A percentile compares a stretch with the other conserved stretches of the same genome.
These are phyloP conservation scores for Xylaria digitata DNA, from an alignment of 2,329 filamentous ascomycete genomes.

Conservation along the genomic window DNA sequence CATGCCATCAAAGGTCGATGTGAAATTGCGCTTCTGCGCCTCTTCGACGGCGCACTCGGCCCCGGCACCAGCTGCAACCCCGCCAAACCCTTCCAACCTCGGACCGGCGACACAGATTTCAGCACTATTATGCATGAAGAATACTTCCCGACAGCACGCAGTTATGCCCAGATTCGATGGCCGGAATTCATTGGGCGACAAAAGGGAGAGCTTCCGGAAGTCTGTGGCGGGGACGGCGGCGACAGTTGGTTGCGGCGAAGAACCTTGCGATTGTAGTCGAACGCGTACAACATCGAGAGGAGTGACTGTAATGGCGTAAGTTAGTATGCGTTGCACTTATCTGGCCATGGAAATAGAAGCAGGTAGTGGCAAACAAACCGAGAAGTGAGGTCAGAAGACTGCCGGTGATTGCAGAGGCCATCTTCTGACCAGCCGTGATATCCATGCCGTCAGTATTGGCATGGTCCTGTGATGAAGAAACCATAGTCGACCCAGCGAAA, in stretches of 20 bases:
- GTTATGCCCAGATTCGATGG: slow-evolving; percentile 87
- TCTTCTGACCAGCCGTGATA: slow-evolving; percentile 87
- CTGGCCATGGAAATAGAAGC: neutral
- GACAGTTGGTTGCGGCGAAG: slow-evolving; percentile 57
- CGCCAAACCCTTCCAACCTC: slow-evolving; percentile 60
- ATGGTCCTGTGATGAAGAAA: slow-evolving; percentile 50
- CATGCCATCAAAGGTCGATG: slow-evolving; percentile 89
- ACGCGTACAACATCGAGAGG: slow-evolving; percentile 97
- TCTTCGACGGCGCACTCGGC: slow-evolving; percentile 89
- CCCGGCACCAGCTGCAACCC: slow-evolving; percentile 61
- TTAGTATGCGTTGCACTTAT: slow-evolving; percentile 32
- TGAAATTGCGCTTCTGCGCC: slow-evolving; percentile 83
- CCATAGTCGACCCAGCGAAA: slow-evolving; percentile 49
- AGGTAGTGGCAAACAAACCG: slow-evolving; percentile 64
- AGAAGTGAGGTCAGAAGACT: slow-evolving; percentile 90
- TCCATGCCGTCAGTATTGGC: slow-evolving; percentile 63
- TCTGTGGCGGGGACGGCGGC: slow-evolving; percentile 55
- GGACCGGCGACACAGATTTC: slow-evolving; percentile 82
- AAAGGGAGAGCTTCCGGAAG: slow-evolving; percentile 66
- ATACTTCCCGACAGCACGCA: slow-evolving; percentile 95
- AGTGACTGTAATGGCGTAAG: slow-evolving; percentile 71
- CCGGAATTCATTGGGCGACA: slow-evolving; percentile 75
- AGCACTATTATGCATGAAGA: slow-evolving; percentile 89
- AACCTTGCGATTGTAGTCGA: slow-evolving; percentile 84
- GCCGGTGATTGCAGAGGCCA: slow-evolving; percentile 92